These are phyloP conservation scores for Pterocarpus macrocarpus DNA, from an alignment of 306 rosid genomes.

Conservation along the genomic window DNA sequence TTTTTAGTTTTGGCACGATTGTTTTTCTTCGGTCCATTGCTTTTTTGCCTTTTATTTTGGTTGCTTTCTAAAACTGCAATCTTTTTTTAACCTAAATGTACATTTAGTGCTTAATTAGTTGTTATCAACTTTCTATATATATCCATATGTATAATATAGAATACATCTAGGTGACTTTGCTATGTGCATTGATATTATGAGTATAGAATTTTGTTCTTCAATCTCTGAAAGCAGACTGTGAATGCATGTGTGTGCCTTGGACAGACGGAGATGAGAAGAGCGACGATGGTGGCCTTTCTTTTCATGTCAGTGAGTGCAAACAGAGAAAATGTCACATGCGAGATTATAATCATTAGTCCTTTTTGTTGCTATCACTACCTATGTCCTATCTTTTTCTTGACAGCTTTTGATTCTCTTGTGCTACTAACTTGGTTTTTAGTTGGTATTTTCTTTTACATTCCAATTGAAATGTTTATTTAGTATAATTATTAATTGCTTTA, in stretches of 20 bases:
- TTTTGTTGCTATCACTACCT: slow-evolving; percentile 40
- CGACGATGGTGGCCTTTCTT: slow-evolving; percentile 45
- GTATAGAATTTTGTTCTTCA: slow-evolving; percentile 1
- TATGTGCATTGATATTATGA: neutral
- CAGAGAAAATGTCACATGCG: slow-evolving; percentile 59
- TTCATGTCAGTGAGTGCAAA: slow-evolving; percentile 45
- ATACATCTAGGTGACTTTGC: neutral
- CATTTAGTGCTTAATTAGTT: slow-evolving; percentile 4
- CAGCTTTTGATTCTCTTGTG: slow-evolving; percentile 42
- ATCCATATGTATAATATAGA: neutral
- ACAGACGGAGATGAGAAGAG: slow-evolving; percentile 36
- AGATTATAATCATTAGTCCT: slow-evolving; percentile 48
- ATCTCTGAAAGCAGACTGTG: slow-evolving; percentile 29
- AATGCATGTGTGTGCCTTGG: slow-evolving; percentile 33
- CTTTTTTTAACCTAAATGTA: neutral
- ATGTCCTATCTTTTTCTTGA: slow-evolving; percentile 50
- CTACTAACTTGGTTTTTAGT: neutral
- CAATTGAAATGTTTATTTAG: neutral
- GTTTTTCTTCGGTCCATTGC: neutral
- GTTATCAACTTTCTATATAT: slow-evolving; percentile 5
- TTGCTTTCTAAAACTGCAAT: slow-evolving; percentile 15
- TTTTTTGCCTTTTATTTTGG: neutral
- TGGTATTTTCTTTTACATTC: neutral
- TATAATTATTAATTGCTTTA: neutral
- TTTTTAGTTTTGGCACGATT: neutral